These are phyloP conservation scores for Sporothrix mexicana DNA, from an alignment of 2,329 filamentous ascomycete species.

Conservation along the genomic window DNA sequence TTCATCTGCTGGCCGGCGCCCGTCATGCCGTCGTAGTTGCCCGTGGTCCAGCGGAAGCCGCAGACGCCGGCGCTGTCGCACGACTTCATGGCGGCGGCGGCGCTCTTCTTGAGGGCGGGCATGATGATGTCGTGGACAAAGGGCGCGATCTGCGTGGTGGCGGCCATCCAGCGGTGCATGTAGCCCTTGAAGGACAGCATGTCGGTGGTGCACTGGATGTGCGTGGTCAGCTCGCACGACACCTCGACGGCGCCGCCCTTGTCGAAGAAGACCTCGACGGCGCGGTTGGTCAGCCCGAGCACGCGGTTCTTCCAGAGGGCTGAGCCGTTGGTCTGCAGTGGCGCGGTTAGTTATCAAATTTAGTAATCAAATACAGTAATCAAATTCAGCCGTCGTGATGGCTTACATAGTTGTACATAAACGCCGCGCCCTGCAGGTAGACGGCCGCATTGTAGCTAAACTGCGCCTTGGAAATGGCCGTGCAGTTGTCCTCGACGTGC, in stretches of 20 bases:
- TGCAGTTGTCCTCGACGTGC: constrained; percentile 63
- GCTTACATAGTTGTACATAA: constrained; percentile 46
- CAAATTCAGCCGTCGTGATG: too few species aligned
- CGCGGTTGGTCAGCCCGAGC: constrained; percentile 59
- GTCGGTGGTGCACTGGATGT: constrained; percentile 67
- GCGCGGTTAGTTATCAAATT: constrained; percentile 40
- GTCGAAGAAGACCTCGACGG: constrained; percentile 59
- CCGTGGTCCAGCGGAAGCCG: constrained; percentile 66
- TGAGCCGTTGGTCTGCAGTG: constrained; percentile 56
- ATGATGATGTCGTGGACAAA: constrained; percentile 60
- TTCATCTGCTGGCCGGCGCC: constrained; percentile 61
- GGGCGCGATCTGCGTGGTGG: constrained; percentile 67
- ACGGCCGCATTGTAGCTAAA: constrained; percentile 39
- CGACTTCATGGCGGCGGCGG: constrained; percentile 62
- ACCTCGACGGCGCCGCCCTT: constrained; percentile 68
- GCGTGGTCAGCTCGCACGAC: constrained; percentile 61
- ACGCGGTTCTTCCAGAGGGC: constrained; percentile 60
- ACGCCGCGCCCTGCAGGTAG: constrained; percentile 38
- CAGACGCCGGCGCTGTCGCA: constrained; percentile 65
- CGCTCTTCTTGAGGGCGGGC: constrained; percentile 61
- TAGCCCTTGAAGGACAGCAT: constrained; percentile 76
- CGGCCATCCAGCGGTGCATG: constrained; percentile 68
- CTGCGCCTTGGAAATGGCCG: constrained; percentile 49
- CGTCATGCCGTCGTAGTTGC: constrained; percentile 50
- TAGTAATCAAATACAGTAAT: neutral